Percentiles rank a stretch among this genome's conserved stretches.
Evolutionary conservation across 768 basidiomycete genomes (phyloP).

Genomic region (Mycena amicta): DNA sequence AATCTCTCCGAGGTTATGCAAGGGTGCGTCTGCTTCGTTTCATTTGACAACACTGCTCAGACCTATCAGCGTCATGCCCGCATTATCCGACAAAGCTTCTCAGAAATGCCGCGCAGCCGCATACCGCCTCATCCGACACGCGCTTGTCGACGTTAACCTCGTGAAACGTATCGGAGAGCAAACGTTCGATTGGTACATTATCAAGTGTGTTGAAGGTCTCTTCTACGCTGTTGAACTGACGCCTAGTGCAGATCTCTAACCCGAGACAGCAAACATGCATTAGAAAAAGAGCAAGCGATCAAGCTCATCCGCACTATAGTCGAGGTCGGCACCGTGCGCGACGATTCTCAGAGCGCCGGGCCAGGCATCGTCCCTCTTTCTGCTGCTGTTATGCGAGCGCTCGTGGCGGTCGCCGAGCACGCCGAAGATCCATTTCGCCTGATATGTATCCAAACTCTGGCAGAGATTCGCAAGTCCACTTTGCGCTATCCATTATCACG

Average conservation of each 20-base stretch:
- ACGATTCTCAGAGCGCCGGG: slow-evolving; percentile 45
- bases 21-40: slow-evolving; percentile 54
- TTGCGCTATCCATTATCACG: neutral
- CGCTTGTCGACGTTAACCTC: slow-evolving; percentile 71
- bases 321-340: slow-evolving; percentile 67
- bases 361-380: slow-evolving; percentile 62
- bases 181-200: slow-evolving; percentile 86
- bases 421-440: slow-evolving; percentile 86
- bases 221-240: slow-evolving; percentile 15
- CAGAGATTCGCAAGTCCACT: slow-evolving; percentile 77
- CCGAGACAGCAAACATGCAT: slow-evolving; percentile 78
- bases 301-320: slow-evolving; percentile 85
- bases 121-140: slow-evolving; percentile 82
- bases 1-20: slow-evolving; percentile 69
- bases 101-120: slow-evolving; percentile 78
- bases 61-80: slow-evolving; percentile 66
- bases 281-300: slow-evolving; percentile 91
- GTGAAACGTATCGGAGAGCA: slow-evolving; percentile 64
- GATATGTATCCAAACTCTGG: slow-evolving; percentile 82
- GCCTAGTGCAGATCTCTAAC: slow-evolving; percentile 64
- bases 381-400: slow-evolving; percentile 78
- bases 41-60: neutral
- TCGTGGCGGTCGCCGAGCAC: slow-evolving; percentile 93
- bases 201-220: slow-evolving; percentile 61
- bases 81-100: slow-evolving; percentile 72